Evolutionary conservation across 768 basidiomycete genomes (phyloP), one percentile per base, ranked within the genome.

Genomic region (Trametes punicea): DNA sequence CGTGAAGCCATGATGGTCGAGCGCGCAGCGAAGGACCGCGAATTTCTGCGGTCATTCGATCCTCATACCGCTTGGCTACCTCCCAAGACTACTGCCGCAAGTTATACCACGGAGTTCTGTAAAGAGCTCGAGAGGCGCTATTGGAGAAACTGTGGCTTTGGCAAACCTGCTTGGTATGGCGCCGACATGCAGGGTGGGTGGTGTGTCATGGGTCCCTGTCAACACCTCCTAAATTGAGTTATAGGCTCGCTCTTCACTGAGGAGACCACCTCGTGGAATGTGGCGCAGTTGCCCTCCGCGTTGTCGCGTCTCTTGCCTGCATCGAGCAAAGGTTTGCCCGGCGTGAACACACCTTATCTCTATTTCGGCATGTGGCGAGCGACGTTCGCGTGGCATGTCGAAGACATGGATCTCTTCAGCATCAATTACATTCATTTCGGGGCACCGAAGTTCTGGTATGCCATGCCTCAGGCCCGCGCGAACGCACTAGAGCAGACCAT

Each of bases 331-430:
- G 82, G 86, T 36, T 75, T 99, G 25, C 95, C 96, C 0, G 97
- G 97, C 8, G 97, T 99, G 45, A 98, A 98, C 67, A 88, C 93
- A 2, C 96, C 96, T 0, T 98, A 98, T 69, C 81, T 98, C 2
- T 98, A 98, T 71, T 98, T 95, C 69, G 97, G 97, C 61, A 98
- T 98, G 95, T 99, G 97, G 97, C 80, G 94, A 47, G 96, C 96
- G 21, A 93, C 93, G 0, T 98, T 98, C 71, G 92, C 94, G 0
- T 99, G 97, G 96, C 97, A 99, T 65, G 97, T 99, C 45, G 97
- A 99, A 71, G 97, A 99, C 71, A 97, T 98, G 91, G 97, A 99
- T 67, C 79, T 99, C 1, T 98, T 96, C 73, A 95, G 93, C 54
- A 98, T 99, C 74, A 99, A 99, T 68, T 98, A 94, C 69, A 92